Evolutionary conservation across 345 rosid species (phyloP).

Genomic region (Clausena lansium): DNA sequence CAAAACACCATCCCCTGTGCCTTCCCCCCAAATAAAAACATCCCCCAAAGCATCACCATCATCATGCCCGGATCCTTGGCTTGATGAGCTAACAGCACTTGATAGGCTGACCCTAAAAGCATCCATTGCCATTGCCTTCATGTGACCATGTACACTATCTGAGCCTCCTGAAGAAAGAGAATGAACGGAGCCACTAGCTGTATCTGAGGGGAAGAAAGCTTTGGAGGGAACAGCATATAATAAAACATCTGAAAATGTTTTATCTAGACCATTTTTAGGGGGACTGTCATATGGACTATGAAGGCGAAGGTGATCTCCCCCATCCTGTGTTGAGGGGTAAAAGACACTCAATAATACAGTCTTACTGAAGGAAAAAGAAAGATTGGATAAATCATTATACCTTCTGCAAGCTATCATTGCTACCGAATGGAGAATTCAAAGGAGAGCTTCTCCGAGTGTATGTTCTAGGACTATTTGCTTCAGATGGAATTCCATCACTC

Average conservation of each 20-base stretch:
- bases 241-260: slow-evolving; percentile 82
- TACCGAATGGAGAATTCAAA: slow-evolving; percentile 74
- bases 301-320: slow-evolving; percentile 65
- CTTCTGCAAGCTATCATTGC: slow-evolving; percentile 88
- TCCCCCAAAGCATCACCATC: slow-evolving; percentile 81
- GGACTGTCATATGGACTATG: slow-evolving; percentile 97
- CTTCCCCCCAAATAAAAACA: slow-evolving; percentile 81
- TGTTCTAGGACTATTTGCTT: slow-evolving; percentile 84
- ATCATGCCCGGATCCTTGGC: slow-evolving; percentile 87
- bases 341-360: slow-evolving; percentile 14
- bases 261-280: slow-evolving; percentile 83
- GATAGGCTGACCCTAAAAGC: slow-evolving; percentile 95
- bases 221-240: slow-evolving; percentile 80
- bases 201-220: slow-evolving; percentile 79
- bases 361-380: slow-evolving; percentile 11
- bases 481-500: slow-evolving; percentile 74
- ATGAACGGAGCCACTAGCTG: slow-evolving; percentile 79
- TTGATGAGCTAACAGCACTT: slow-evolving; percentile 86
- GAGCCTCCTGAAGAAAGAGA: slow-evolving; percentile 97
- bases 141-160: slow-evolving; percentile 82
- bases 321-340: slow-evolving; percentile 52
- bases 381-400: slow-evolving; percentile 35
- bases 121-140: slow-evolving; percentile 71
- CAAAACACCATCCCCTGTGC: slow-evolving; percentile 60
- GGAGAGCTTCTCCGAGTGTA: slow-evolving; percentile 94